Evolutionary conservation across 352 stramenopile species (phyloP).

Genomic region (Phytophthora pisi): DNA sequence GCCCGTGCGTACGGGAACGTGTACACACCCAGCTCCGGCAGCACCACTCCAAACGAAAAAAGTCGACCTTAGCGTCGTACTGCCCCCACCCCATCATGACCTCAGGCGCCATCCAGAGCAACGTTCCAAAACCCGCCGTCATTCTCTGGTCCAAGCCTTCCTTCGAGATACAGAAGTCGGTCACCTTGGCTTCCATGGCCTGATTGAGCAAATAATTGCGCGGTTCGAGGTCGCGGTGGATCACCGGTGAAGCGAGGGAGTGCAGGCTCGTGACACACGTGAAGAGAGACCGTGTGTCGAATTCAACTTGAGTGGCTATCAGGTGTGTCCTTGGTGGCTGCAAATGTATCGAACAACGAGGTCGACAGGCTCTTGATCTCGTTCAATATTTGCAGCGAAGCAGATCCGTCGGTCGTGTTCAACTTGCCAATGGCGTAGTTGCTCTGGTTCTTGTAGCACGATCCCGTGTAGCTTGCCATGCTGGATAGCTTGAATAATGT

Average conservation of each 20-base stretch:
- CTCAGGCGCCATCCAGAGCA: slow-evolving; percentile 19
- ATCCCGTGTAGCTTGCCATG: not conserved
- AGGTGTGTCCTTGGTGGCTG: slow-evolving; percentile 5
- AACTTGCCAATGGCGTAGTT: slow-evolving; percentile 20
- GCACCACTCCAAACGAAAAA: slow-evolving; percentile 23
- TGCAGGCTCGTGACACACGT: slow-evolving; percentile 33
- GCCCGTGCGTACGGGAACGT: slow-evolving; percentile 1
- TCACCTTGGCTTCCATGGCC: slow-evolving; percentile 27
- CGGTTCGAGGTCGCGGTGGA: slow-evolving; percentile 56
- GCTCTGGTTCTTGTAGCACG: slow-evolving; percentile 21
- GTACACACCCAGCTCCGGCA: slow-evolving; percentile 22
- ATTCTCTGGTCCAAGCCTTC: slow-evolving; percentile 26
- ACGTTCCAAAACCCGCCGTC: slow-evolving; percentile 29
- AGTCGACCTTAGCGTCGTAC: slow-evolving; percentile 21
- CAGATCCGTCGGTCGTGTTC: slow-evolving; percentile 16
- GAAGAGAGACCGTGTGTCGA: slow-evolving; percentile 33
- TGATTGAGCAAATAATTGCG: slow-evolving; percentile 50
- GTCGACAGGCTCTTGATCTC: slow-evolving; percentile 4
- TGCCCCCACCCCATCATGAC: slow-evolving; percentile 6
- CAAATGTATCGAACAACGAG: slow-evolving; percentile 5
- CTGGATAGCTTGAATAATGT: too few species aligned
- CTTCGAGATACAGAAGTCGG: slow-evolving; percentile 30
- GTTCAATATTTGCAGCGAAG: slow-evolving; percentile 19
- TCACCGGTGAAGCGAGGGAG: slow-evolving; percentile 24
- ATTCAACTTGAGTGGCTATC: slow-evolving; percentile 16